Percentiles rank a stretch among this genome's conserved stretches.
These are phyloP conservation scores for Globisporangium irregulare DNA, from an alignment of 352 stramenopile genomes.

Conservation along the genomic window DNA sequence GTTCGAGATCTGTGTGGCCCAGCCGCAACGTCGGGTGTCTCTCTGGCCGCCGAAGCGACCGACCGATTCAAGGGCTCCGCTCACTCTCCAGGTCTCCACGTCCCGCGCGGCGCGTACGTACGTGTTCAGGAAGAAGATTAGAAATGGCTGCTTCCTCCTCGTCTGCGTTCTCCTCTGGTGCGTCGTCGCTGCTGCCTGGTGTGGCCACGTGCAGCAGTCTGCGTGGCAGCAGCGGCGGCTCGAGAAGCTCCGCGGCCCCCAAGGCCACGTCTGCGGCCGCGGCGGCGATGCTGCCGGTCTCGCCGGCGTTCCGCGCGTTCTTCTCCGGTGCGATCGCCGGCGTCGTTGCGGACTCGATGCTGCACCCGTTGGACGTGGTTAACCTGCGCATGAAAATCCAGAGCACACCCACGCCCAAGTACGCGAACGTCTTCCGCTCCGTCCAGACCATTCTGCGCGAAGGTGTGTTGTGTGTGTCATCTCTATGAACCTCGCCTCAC, in stretches of 20 bases:
- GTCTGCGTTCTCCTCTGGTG: background rate
- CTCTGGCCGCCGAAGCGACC: background rate
- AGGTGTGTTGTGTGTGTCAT: slow-evolving; percentile 14
- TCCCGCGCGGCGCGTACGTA: slow-evolving; percentile 5
- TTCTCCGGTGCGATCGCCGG: slow-evolving; percentile 69
- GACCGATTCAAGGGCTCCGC: background rate
- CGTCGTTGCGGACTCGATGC: slow-evolving; percentile 69
- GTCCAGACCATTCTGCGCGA: slow-evolving; percentile 65
- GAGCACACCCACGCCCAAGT: slow-evolving; percentile 44
- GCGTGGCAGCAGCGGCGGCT: slow-evolving; percentile 13
- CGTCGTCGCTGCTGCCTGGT: slow-evolving; percentile 4
- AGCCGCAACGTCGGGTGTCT: background rate
- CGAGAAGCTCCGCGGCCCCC: slow-evolving; percentile 7
- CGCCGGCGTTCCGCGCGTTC: slow-evolving; percentile 54
- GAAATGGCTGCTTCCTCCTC: background rate
- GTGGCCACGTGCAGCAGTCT: slow-evolving; percentile 30
- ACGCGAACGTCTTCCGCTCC: slow-evolving; percentile 58
- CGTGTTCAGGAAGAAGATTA: background rate
- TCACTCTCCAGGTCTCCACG: slow-evolving; percentile 7
- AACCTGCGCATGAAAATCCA: slow-evolving; percentile 86
- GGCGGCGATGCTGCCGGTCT: slow-evolving; percentile 14
- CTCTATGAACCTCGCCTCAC: background rate
- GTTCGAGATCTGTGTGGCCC: slow-evolving; percentile 2
- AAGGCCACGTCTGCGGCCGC: slow-evolving; percentile 32
- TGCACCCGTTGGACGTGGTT: slow-evolving; percentile 79